Evolutionary conservation across 2,329 filamentous ascomycete species (phyloP), one percentile per base, ranked within the genome.

Genomic region (Alternaria ethzedia): DNA sequence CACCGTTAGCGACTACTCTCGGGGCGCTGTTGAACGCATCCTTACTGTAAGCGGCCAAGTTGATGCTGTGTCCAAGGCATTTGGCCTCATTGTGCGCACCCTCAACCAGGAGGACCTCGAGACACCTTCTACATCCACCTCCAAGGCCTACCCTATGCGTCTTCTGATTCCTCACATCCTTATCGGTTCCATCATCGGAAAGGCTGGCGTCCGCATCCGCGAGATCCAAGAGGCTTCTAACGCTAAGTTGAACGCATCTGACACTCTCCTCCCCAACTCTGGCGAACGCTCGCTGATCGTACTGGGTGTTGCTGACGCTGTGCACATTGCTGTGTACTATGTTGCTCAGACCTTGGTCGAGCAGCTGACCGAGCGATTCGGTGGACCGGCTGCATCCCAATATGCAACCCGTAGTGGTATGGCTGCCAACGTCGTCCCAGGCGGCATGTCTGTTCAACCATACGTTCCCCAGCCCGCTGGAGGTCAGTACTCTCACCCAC

Each of bases 201-300:
- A 99, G 85, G 93, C 91, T 68, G 96, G 96, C 70, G 92, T 94
- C 63, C 91, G 96, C 68, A 99, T 99, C 79, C 93, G 96, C 70
- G 96, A 99, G 83, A 99, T 99, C 66, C 96, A 99, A 81, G 96
- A 99, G 79, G 94, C 94, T 20, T 99, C 96, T 15, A 96, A 96
- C 64, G 96, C 96, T 57, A 91, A 96, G 66, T 88, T 99, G 49
- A 99, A 99, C 81, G 96, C 96, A 25, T 99, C 96, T 7, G 96
- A 98, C 80, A 91, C 94, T 6, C 97, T 94, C 78, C 87, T 99
- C 59, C 96, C 96, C 52, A 87, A 97, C 65, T 99, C 96, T 17
- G 97, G 94, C 63, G 96, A 99, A 83, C 92, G 96, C 51, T 98
- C 96, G n/a, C 88, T 99, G 52, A 95, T 99, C 55, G 94, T 99